These are phyloP conservation scores for Chalciporus sp. DNA, from an alignment of 1,284 basidiomycete species.

Conservation along the genomic window DNA sequence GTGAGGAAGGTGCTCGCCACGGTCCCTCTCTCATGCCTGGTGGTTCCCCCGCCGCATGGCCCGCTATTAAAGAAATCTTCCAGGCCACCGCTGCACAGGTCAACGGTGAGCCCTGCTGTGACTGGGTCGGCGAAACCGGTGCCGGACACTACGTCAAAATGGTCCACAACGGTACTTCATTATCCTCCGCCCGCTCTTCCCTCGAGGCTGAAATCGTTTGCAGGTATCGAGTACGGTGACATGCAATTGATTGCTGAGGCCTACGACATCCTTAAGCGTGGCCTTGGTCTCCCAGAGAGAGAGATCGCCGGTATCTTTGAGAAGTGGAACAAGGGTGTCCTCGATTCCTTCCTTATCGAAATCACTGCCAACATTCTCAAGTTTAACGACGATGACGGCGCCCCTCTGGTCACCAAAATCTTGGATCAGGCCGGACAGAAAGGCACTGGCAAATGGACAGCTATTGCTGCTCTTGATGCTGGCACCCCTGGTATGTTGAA, in stretches of 20 bases:
- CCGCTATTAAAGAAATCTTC: slow-evolving; percentile 97
- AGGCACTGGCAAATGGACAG: slow-evolving; percentile 99
- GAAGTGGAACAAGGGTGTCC: slow-evolving; percentile 98
- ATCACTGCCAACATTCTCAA: slow-evolving; percentile 95
- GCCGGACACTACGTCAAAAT: slow-evolving; percentile 97
- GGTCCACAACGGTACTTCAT: slow-evolving; percentile 90
- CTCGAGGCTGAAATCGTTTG: slow-evolving; percentile 7
- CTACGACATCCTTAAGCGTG: slow-evolving; percentile 98
- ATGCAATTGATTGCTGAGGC: slow-evolving; percentile 99
- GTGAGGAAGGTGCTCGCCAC: slow-evolving; percentile 98
- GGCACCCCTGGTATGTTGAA: slow-evolving; percentile 75
- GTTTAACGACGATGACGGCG: slow-evolving; percentile 96
- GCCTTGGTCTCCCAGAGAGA: slow-evolving; percentile 80
- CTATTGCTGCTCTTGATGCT: slow-evolving; percentile 95
- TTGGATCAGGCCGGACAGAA: slow-evolving; percentile 97
- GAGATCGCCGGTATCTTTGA: slow-evolving; percentile 91
- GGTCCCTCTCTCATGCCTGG: slow-evolving; percentile 99
- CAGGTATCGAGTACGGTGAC: slow-evolving; percentile 99
- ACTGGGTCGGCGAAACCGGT: slow-evolving; percentile 98
- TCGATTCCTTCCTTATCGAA: slow-evolving; percentile 99
- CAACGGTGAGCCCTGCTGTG: slow-evolving; percentile 96
- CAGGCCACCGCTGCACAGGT: slow-evolving; percentile 97
- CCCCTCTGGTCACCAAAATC: slow-evolving; percentile 91
- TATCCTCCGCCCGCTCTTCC: slow-evolving; percentile 12
- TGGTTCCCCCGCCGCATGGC: slow-evolving; percentile 94